Conservation (phyloP, 768 basidiomycete genomes). For the Mycena rebaudengoi region DNA sequence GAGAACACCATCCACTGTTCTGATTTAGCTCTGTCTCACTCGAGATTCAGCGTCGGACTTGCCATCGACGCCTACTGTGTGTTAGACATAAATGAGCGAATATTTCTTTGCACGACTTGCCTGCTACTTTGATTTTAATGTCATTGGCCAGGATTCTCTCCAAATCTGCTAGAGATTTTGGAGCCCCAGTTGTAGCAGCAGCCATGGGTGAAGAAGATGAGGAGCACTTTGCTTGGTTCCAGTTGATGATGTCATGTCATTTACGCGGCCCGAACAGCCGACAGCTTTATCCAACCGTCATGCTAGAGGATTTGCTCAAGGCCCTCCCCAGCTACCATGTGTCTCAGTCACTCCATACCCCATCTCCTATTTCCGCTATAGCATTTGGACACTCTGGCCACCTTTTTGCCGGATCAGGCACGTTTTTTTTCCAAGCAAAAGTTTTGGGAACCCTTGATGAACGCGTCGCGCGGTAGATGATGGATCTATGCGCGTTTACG, state of each 20-base stretch:
- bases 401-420: conserved; percentile 73
- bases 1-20: conserved; percentile 88
- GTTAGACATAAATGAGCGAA: conserved; percentile 2
- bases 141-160: conserved; percentile 62
- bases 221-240: background rate
- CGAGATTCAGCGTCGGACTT: conserved; percentile 17
- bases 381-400: conserved; percentile 56
- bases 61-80: conserved; percentile 69
- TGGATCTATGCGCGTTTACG: conserved; percentile 74
- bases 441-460: background rate
- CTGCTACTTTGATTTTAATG: conserved; percentile 92
- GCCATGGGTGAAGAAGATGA: background rate
- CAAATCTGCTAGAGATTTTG: conserved; percentile 67
- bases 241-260: background rate
- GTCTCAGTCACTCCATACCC: conserved; percentile 45
- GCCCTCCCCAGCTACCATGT: conserved; percentile 22
- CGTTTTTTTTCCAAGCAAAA: conserved; percentile 9
- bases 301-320: conserved; percentile 10
- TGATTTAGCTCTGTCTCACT: background rate
- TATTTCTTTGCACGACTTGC: conserved; percentile 50
- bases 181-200: conserved; percentile 32
- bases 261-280: too few relatives aligned
- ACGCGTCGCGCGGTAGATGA: conserved; percentile 60
- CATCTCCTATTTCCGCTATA: conserved; percentile 63
- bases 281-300: background rate